These are phyloP conservation scores for Mucor piriformis DNA, from an alignment of 371 early-diverging fungal species.

Conservation along the genomic window DNA sequence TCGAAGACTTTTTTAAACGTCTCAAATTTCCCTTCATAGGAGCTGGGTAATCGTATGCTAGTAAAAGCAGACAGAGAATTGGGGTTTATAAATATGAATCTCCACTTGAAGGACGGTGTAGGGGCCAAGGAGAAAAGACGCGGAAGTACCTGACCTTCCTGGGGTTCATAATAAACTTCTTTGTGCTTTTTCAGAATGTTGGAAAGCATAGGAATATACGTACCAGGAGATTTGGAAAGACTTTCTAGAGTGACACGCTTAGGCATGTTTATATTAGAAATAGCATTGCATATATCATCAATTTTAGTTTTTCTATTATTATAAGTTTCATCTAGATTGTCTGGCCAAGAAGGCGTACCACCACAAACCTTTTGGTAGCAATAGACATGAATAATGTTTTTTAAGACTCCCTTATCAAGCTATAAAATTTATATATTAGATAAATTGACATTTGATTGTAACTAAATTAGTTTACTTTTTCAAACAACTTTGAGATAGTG, in stretches of 20 bases:
- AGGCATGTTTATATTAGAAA: slow-evolving; percentile 5
- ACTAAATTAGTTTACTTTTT: no score
- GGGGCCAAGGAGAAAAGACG: neutral
- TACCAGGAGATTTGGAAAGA: neutral
- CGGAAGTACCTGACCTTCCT: neutral
- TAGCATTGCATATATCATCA: slow-evolving; percentile 1
- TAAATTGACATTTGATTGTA: no score
- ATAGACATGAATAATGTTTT: neutral
- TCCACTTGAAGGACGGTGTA: slow-evolving; percentile 7
- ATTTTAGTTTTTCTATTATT: slow-evolving; percentile 4
- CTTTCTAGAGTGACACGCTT: slow-evolving; percentile 5
- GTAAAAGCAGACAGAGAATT: slow-evolving; percentile 7
- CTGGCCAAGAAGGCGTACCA: slow-evolving; percentile 5
- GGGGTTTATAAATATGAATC: slow-evolving; percentile 3
- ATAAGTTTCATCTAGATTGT: slow-evolving; percentile 5
- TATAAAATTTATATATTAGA: no score
- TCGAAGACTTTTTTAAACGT: slow-evolving; percentile 7
- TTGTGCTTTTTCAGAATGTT: neutral
- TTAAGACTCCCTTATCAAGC: no score
- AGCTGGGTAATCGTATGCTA: neutral
- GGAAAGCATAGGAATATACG: slow-evolving; percentile 6
- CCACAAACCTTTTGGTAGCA: slow-evolving; percentile 11
- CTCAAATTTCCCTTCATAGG: slow-evolving; percentile 1
- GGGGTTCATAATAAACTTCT: neutral
- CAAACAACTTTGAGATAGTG: no score